A percentile compares a stretch with the other conserved stretches of the same genome.
Evolutionary conservation across 371 early-diverging fungal genomes (phyloP).

Genomic region (Apophysomyces variabilis): DNA sequence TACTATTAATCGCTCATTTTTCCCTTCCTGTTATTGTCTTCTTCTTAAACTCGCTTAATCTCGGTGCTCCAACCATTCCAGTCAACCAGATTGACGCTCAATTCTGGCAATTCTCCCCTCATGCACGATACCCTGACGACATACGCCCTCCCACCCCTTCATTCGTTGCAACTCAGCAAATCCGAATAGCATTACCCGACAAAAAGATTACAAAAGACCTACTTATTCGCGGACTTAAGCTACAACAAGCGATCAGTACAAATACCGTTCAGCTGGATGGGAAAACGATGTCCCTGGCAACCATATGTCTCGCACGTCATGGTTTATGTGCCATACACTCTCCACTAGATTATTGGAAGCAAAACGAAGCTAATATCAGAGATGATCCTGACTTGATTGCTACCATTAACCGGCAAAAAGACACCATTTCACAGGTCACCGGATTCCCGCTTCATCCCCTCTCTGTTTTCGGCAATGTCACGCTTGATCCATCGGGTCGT

Average conservation of each 20-base stretch:
- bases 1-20: constrained; percentile 49
- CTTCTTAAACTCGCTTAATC: constrained; percentile 19
- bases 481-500: constrained; percentile 27
- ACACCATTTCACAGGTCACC: constrained; percentile 28
- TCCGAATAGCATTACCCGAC: constrained; percentile 42
- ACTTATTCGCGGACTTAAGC: constrained; percentile 24
- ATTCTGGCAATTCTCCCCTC: constrained; percentile 43
- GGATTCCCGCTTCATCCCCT: constrained; percentile 48
- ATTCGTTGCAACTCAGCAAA: constrained; percentile 39
- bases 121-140: constrained; percentile 32
- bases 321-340: constrained; percentile 59
- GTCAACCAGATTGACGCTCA: constrained; percentile 32
- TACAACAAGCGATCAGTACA: constrained; percentile 27
- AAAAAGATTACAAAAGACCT: constrained; percentile 29
- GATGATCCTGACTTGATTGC: constrained; percentile 36
- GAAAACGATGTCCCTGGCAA: constrained; percentile 23
- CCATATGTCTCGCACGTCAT: constrained; percentile 31
- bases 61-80: constrained; percentile 17
- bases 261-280: constrained; percentile 26
- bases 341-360: constrained; percentile 54
- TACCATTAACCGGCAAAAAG: constrained; percentile 32
- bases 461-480: constrained; percentile 53
- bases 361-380: constrained; percentile 28
- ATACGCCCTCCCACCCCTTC: constrained; percentile 25
- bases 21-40: constrained; percentile 45